Base-by-base conservation (phyloP, 2,329 filamentous ascomycete species). In the Clarireedia monteithiana region DNA sequence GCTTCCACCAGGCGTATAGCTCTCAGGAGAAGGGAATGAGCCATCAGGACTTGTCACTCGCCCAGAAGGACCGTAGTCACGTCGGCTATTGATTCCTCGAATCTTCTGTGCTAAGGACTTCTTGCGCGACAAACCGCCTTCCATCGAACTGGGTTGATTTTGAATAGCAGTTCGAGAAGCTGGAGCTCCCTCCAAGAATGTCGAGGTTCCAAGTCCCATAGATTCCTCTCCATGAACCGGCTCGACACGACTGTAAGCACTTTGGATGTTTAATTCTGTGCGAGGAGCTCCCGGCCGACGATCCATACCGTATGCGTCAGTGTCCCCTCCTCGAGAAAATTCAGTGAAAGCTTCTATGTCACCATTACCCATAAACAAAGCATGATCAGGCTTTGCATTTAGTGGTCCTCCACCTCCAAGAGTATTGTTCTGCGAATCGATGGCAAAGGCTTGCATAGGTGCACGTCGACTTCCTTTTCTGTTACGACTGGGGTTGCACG, bases 401-500 rank as follows among this genome's bases (percentile, higher is more conserved):
- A 95, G 72, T 1, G 94, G 92, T 2, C 92, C 94, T 14, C 89
- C 78, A 12, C 94, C 94, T 55, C 92, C 92, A 12, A 99, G 74
- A 1, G 86, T 85, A 76, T 96, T 97, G 76, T 99, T 99, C 59
- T 88, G 81, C 1, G 91, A 96, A 65, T 88, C 90, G 66, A 89
- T 89, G 23, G 94, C 90, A 72, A 97, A 99, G 2, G 94, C 94
- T 70, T 95, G 86, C 90, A 99, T 96, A 0, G 94, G 94, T 6
- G 94, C 91, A 54, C 88, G 84, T 58, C 85, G 83, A 66, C 86
- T 85, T 65, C 85, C 89, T 68, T 88, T 88, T 57, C 89, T 85
- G 72, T 97, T 99, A 62, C 94, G 89, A 70, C 95, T 88, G 4
- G 94, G 91, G 71, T 96, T 95, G 70, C 94, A 89, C 20, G 94